Percentiles rank a stretch among this genome's conserved stretches.
Evolutionary conservation across 805 yeast genomes (phyloP).

Genomic region (Helenozyma baotianmanensis): DNA sequence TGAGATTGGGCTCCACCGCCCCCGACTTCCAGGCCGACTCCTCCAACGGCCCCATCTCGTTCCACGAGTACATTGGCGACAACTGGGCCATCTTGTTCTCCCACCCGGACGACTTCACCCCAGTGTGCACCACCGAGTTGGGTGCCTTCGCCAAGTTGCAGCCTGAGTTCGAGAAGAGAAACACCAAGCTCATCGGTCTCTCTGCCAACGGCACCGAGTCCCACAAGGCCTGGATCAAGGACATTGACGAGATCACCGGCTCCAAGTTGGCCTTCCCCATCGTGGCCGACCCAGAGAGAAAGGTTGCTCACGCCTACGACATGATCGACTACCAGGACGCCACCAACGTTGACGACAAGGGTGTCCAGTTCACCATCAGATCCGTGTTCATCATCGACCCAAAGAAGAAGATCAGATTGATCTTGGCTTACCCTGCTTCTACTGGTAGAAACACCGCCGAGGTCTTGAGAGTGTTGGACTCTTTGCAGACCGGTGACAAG

Average conservation of each 20-base stretch:
- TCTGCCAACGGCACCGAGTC: slow-evolving; percentile 79
- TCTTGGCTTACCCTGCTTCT: slow-evolving; percentile 87
- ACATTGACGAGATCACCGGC: slow-evolving; percentile 82
- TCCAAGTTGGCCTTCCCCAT: slow-evolving; percentile 80
- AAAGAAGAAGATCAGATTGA: slow-evolving; percentile 78
- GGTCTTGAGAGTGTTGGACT: slow-evolving; percentile 85
- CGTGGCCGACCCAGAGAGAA: slow-evolving; percentile 81
- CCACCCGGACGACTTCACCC: slow-evolving; percentile 96
- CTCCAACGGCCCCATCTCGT: slow-evolving; percentile 76
- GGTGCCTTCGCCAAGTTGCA: slow-evolving; percentile 90
- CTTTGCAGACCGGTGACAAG: slow-evolving; percentile 80
- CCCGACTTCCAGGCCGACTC: slow-evolving; percentile 86
- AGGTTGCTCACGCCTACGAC: slow-evolving; percentile 78
- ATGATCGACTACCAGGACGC: slow-evolving; percentile 86
- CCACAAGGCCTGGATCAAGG: slow-evolving; percentile 85
- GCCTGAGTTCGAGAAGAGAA: slow-evolving; percentile 82
- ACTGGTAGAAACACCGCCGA: slow-evolving; percentile 93
- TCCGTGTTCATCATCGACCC: slow-evolving; percentile 92
- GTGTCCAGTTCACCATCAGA: slow-evolving; percentile 83
- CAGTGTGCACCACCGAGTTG: slow-evolving; percentile 93
- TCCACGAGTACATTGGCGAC: slow-evolving; percentile 83
- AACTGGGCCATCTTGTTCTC: slow-evolving; percentile 87
- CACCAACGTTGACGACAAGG: slow-evolving; percentile 61
- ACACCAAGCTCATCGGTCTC: slow-evolving; percentile 83
- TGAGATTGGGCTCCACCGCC: slow-evolving; percentile 76